Conservation (phyloP, 192 early-diverging fungal genomes). For the Rhizoclosmatium globosum region DNA sequence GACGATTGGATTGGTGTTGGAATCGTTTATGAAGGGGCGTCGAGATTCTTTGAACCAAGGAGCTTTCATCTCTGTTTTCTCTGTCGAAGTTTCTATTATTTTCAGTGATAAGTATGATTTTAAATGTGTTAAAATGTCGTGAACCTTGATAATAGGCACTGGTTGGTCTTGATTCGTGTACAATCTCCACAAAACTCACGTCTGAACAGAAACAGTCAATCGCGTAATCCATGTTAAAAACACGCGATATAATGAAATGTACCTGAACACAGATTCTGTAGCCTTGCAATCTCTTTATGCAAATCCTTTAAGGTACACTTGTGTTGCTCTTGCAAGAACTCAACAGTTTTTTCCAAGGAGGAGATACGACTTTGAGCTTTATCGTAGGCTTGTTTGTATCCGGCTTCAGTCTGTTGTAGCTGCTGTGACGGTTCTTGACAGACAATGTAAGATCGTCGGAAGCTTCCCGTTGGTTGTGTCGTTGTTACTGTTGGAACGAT, state of each 20-base stretch:
- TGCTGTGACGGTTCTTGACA: conserved; percentile 6
- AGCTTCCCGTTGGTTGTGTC: neutral
- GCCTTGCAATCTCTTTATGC: conserved; percentile 55
- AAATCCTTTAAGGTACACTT: conserved; percentile 42
- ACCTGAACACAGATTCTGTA: conserved; percentile 56
- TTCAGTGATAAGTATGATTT: too few species aligned
- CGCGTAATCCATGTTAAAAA: neutral
- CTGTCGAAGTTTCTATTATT: too few species aligned
- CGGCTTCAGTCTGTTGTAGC: neutral
- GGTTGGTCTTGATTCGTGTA: conserved; percentile 14
- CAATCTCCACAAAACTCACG: conserved; percentile 29
- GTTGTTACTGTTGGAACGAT: neutral
- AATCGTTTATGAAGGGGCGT: neutral
- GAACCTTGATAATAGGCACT: neutral
- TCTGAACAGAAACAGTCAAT: neutral
- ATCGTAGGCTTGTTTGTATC: conserved; percentile 26
- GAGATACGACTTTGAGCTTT: conserved; percentile 42
- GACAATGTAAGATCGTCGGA: conserved; percentile 34
- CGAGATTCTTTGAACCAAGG: conserved; percentile 12
- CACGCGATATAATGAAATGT: neutral
- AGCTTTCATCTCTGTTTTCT: conserved; percentile 23
- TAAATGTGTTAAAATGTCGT: too few species aligned
- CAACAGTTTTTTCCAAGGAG: conserved; percentile 56
- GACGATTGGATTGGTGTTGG: conserved; percentile 2
- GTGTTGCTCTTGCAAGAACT: conserved; percentile 55